A percentile compares a stretch with the other conserved stretches of the same genome.
phyloP scores from a whole-genome alignment of 768 basidiomycete species.

The Calocybe gangraenosa region DNA sequence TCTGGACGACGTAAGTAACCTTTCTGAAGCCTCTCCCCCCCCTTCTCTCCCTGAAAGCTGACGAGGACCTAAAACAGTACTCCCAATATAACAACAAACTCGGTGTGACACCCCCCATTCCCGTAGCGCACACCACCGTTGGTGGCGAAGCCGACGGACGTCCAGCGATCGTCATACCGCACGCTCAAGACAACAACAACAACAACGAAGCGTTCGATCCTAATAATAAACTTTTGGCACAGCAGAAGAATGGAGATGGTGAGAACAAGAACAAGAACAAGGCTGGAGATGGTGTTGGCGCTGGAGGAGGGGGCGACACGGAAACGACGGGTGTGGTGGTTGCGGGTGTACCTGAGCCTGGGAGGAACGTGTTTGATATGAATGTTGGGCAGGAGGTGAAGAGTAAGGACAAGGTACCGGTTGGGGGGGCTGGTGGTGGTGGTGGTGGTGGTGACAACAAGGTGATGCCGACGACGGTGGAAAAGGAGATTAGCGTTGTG shows the following conservation, averaged over 20 bases:
- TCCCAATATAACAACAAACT: constrained; percentile 45
- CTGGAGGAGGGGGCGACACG: too few relatives aligned
- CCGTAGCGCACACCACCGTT: constrained; percentile 41
- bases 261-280: constrained; percentile 3
- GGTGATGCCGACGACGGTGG: constrained; percentile 11
- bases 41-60: constrained; percentile 5
- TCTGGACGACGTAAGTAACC: constrained; percentile 53
- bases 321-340: constrained; percentile 30
- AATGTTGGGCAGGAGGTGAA: constrained; percentile 41
- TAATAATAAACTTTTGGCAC: constrained; percentile 4
- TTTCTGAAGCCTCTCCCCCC: neutral
- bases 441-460: too few relatives aligned
- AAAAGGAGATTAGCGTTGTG: constrained; percentile 8
- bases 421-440: too few relatives aligned
- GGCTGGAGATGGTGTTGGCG: constrained; percentile 2
- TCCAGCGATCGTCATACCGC: constrained; percentile 48
- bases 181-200: too few relatives aligned
- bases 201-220: constrained; percentile 24
- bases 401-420: constrained; percentile 26
- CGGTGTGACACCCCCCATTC: constrained; percentile 33
- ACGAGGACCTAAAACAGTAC: too few relatives aligned
- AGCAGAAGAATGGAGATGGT: too few relatives aligned
- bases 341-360: constrained; percentile 63
- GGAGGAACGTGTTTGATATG: constrained; percentile 67
- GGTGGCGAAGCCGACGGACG: constrained; percentile 53